Evolutionary conservation across 2,329 filamentous ascomycete genomes (phyloP).

Genomic region (Aureobasidium sp.): DNA sequence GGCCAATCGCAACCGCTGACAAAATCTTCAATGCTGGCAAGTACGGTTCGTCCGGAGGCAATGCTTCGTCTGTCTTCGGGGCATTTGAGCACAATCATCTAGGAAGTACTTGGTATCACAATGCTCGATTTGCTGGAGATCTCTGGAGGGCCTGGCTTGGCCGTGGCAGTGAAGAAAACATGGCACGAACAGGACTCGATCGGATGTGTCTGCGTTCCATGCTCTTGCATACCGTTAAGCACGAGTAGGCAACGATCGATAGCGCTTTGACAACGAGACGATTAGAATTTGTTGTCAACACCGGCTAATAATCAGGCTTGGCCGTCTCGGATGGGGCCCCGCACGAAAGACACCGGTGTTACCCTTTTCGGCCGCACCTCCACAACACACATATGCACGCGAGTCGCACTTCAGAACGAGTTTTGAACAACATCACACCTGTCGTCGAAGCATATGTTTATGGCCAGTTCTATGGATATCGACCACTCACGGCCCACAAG

Average conservation of each 20-base stretch:
- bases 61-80: not conserved
- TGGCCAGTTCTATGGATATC: not conserved
- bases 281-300: not conserved
- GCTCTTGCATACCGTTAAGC: not conserved
- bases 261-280: too few relatives aligned
- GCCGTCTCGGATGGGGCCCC: not conserved
- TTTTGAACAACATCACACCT: too few relatives aligned
- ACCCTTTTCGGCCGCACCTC: not conserved
- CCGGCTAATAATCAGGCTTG: not conserved
- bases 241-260: not conserved
- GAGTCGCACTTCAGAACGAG: too few relatives aligned
- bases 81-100: not conserved
- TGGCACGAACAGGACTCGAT: not conserved
- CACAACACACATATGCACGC: too few relatives aligned
- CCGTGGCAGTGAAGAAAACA: not conserved
- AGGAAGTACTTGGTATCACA: not conserved
- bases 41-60: not conserved
- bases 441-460: too few relatives aligned
- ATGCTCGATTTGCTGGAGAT: not conserved
- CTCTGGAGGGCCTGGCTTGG: not conserved
- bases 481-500: not conserved
- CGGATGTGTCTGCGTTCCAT: not conserved
- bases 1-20: not conserved
- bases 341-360: not conserved
- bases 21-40: not conserved